Evolutionary conservation across 371 early-diverging fungal species (phyloP), one percentile per base, ranked within the genome.

Genomic region (Circinella minor): DNA sequence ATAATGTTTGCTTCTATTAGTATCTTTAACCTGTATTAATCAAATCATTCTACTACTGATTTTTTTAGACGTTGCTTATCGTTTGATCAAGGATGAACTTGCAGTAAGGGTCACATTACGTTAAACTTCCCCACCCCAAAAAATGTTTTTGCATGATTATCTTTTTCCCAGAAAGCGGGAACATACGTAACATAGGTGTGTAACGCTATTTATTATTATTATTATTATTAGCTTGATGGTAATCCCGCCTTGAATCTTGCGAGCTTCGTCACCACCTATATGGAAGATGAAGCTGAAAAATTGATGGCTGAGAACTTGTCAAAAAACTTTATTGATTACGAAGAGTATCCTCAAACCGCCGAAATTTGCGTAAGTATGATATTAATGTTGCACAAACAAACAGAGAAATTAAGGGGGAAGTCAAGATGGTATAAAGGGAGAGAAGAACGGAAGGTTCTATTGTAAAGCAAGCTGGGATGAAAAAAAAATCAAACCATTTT

Each of bases 311-410:
- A 92, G 63, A 89, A 87, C 60, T 68, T 90, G 59, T 79, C 81
- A 75, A 92, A 92, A 81, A 92, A 90, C 77, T 87, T 90, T 66
- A 89, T 90, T 49, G 89, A 93, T 74, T 81, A 85, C 37, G 94
- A 92, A 69, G 92, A 91, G 73, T 94, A 93, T 72, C 79, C 83
- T 54, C 78, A 78, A 65, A 77, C 78, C 57, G 80, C 77, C 48
- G 83, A 82, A 36, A 73, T 82, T 70, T 78, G 75, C 62, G 83
- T 78, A 82, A 75, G 77, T 70, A 51, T 34, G 17, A 63, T 10
- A 43, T 6, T 18, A 1, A 18, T 27, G 63, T 43, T 20, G 63
- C 39, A 43, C 27, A 48, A 63, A 34, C 43, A 43, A 43, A 43
- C 11, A 18, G 27, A 0, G 27, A 2, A 27, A 27, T 27, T n/a